Conservation (phyloP, 139 green algal genomes). For the Nannochloris sp. region DNA sequence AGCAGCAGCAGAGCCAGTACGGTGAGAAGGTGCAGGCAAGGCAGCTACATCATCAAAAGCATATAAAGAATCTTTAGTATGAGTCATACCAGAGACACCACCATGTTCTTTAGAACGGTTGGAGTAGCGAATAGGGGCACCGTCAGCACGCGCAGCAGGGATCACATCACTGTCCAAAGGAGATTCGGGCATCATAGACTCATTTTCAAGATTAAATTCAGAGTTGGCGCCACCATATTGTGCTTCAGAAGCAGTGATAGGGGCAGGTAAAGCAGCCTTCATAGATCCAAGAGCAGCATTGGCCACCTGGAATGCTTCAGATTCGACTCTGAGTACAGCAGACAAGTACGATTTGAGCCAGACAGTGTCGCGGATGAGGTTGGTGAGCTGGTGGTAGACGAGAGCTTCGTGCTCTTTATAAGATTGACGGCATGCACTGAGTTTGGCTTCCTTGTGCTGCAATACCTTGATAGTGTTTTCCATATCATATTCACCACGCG, state of each 20-base stretch:
- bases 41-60: background rate
- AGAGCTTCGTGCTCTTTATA: constrained; percentile 72
- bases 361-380: constrained; percentile 72
- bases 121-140: background rate
- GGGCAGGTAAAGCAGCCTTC: constrained; percentile 23
- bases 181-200: background rate
- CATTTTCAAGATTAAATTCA: background rate
- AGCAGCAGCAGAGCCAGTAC: no score
- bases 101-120: background rate
- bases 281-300: constrained; percentile 39
- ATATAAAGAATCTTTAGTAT: background rate
- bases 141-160: background rate
- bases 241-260: background rate
- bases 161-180: background rate
- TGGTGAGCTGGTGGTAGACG: constrained; percentile 75
- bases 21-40: no score
- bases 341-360: constrained; percentile 76
- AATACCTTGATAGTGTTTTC: constrained; percentile 54
- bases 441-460: constrained; percentile 76
- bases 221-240: background rate
- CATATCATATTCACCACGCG: constrained; percentile 61
- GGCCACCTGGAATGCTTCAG: constrained; percentile 43
- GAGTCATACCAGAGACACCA: background rate
- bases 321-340: constrained; percentile 54
- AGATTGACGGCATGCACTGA: constrained; percentile 54